Evolutionary conservation across 495 filamentous ascomycete species (phyloP), one percentile per base, ranked within the genome.

Genomic region (Podospora bellae-mahoneyi): DNA sequence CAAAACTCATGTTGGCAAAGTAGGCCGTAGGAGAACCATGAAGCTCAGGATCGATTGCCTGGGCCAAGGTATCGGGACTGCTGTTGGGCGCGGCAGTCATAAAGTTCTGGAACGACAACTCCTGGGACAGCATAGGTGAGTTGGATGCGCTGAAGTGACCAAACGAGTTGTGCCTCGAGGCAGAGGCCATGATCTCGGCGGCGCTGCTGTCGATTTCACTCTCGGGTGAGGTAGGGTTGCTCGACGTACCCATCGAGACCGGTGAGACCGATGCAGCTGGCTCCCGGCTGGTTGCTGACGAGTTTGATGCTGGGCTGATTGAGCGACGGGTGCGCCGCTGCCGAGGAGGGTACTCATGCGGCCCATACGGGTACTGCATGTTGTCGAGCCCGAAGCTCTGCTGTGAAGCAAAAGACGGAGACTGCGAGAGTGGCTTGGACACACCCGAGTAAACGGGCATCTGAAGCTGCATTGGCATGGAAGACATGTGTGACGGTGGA

Each of bases 231-330:
- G 32, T 16, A n/a, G 59, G 13, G 54, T 30, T 6, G 7, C n/a
- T 62, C 32, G 39, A 65, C 48, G 44, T 65, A 15, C 39, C 39
- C 39, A 48, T 48, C 9, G 39, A 48, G 55, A 56, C 34, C 27
- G 16, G 18, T 16, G 13, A 56, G 44, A 66, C n/a, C 13, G 23
- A 53, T n/a, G 58, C 3, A 13, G 48, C 7, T 1, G 39, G 39
- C 13, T 13, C 39, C 5, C 15, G 39, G 39, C 39, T 48, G 39
- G 39, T 13, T 48, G 39, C 39, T 48, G 39, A 48, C 9, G 39
- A 48, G 39, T 10, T 48, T 3, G 39, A 48, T 48, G 39, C 39
- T 16, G 39, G 39, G 39, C 39, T 48, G 39, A 48, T 48, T 10
- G 39, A 48, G 39, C 39, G 39, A 48, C 39, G 39, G 9, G 3